Evolutionary conservation across 768 basidiomycete species (phyloP).

Genomic region (Nidula microcarpa): DNA sequence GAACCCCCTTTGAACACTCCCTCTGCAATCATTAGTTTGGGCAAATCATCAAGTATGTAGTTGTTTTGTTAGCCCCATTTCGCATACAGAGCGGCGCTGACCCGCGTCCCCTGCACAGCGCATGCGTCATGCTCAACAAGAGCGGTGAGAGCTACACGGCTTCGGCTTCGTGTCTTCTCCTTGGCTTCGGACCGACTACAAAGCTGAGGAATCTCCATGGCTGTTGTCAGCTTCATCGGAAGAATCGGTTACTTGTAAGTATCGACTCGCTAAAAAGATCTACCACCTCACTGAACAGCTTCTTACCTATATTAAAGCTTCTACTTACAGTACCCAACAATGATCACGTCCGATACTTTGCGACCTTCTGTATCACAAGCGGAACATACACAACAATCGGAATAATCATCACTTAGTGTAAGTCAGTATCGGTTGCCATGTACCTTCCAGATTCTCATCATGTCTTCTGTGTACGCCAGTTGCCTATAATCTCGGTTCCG

Average conservation of each 20-base stretch:
- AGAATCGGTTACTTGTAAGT: slow-evolving; percentile 53
- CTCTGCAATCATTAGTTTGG: slow-evolving; percentile 56
- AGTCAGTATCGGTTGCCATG: slow-evolving; percentile 15
- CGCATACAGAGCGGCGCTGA: too few relatives aligned
- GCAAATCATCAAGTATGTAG: slow-evolving; percentile 75
- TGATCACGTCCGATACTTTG: slow-evolving; percentile 69
- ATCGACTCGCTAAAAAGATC: background rate
- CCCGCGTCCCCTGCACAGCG: slow-evolving; percentile 39
- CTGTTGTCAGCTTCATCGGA: slow-evolving; percentile 38
- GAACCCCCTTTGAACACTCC: slow-evolving; percentile 1
- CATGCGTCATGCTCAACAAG: slow-evolving; percentile 91
- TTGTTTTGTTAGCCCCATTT: background rate
- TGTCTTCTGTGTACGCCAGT: slow-evolving; percentile 25
- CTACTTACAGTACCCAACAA: slow-evolving; percentile 53
- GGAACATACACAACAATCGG: slow-evolving; percentile 79
- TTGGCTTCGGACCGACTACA: slow-evolving; percentile 67
- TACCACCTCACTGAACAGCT: background rate
- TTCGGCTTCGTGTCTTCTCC: slow-evolving; percentile 85
- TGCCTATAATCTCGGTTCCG: slow-evolving; percentile 74
- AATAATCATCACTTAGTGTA: slow-evolving; percentile 75
- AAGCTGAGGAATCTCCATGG: slow-evolving; percentile 49
- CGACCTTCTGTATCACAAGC: slow-evolving; percentile 71
- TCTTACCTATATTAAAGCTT: slow-evolving; percentile 30
- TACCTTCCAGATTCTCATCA: background rate
- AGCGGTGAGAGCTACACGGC: slow-evolving; percentile 73